phyloP scores from a whole-genome alignment of 2,329 filamentous ascomycete genomes.

The Penicillium hordei region DNA sequence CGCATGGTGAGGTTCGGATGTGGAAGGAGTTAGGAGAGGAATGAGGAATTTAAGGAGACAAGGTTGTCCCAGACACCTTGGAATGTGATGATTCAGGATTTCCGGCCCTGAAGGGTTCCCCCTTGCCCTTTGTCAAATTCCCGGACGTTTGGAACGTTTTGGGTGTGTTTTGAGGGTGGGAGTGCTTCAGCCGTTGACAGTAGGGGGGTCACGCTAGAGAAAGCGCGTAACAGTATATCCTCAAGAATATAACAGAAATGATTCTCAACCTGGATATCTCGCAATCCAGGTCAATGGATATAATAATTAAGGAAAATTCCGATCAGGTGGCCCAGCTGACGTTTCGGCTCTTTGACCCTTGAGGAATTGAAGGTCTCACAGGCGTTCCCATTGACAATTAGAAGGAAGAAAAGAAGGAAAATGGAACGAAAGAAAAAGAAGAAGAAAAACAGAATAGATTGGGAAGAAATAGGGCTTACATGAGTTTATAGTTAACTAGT shows the following conservation, averaged over 20 bases:
- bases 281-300: background rate
- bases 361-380: constrained; percentile 14
- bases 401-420: background rate
- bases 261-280: background rate
- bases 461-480: background rate
- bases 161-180: background rate
- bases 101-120: background rate
- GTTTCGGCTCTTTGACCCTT: constrained; percentile 14
- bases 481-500: background rate
- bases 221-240: background rate
- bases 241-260: background rate
- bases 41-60: background rate
- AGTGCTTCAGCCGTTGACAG: background rate
- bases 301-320: background rate
- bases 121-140: constrained; percentile 14
- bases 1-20: constrained; percentile 51
- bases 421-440: background rate
- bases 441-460: background rate
- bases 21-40: constrained; percentile 1
- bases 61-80: constrained; percentile 4
- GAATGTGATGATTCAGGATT: constrained; percentile 6
- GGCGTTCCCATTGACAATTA: constrained; percentile 5
- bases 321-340: constrained; percentile 11
- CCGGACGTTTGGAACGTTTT: background rate
- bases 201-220: background rate